phyloP scores from a whole-genome alignment of 371 early-diverging fungal species.

The Mortierella sp. region DNA sequence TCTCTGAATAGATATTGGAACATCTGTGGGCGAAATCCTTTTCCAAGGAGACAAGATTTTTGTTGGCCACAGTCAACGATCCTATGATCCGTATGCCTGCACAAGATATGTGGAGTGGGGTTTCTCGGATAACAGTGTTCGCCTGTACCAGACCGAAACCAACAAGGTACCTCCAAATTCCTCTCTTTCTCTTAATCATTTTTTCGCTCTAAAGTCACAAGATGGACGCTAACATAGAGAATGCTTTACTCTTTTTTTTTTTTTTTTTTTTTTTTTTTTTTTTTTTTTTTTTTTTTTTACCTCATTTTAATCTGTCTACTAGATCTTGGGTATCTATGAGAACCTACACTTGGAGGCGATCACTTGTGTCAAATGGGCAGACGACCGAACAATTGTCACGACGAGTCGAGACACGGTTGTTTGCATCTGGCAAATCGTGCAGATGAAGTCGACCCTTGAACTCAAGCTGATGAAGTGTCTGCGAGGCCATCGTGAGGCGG shows the following conservation, averaged over 20 bases:
- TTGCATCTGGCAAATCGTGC: conserved; percentile 71
- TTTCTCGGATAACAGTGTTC: conserved; percentile 72
- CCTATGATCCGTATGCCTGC: conserved; percentile 59
- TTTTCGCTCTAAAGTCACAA: not conserved
- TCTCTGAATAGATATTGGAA: conserved; percentile 58
- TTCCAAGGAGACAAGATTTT: conserved; percentile 64
- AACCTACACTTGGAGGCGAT: conserved; percentile 77
- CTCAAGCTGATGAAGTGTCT: conserved; percentile 67
- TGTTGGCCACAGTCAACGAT: conserved; percentile 57
- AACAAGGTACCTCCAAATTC: conserved; percentile 64
- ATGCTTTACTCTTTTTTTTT: no score
- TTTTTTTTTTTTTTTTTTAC: not conserved
- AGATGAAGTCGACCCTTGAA: conserved; percentile 52
- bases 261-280: not conserved
- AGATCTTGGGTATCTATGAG: conserved; percentile 73
- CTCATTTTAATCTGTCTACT: not conserved
- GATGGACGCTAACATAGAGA: not conserved
- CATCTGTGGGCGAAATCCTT: conserved; percentile 65
- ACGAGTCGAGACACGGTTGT: conserved; percentile 80
- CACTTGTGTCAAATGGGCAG: conserved; percentile 72
- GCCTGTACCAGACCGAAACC: conserved; percentile 69
- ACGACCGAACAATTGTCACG: conserved; percentile 74
- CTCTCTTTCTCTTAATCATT: not conserved
- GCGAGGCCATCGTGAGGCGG: conserved; percentile 71
- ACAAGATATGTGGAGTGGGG: conserved; percentile 80